phyloP scores from a whole-genome alignment of 805 yeast genomes.

The Huiozyma sinensis region DNA sequence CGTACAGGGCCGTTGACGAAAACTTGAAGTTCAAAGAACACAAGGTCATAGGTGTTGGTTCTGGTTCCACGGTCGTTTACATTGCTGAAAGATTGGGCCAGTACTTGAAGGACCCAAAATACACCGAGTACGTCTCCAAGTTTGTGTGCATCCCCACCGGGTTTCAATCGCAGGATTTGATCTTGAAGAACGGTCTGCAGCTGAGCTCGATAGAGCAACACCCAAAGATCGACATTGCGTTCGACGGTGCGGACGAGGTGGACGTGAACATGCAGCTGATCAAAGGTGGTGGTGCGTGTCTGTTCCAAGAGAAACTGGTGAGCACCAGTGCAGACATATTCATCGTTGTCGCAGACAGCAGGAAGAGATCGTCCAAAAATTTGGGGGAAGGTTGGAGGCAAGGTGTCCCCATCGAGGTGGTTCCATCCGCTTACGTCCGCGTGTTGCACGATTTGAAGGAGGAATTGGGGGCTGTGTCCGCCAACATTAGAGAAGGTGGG shows the following conservation, averaged over 20 bases:
- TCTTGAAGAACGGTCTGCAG: conserved; percentile 66
- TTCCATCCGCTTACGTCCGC: conserved; percentile 76
- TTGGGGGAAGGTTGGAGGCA: conserved; percentile 78
- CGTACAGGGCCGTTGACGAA: conserved; percentile 86
- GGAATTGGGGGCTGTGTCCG: conserved; percentile 42
- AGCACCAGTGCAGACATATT: conserved; percentile 70
- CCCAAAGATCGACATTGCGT: conserved; percentile 79
- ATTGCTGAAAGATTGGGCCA: conserved; percentile 86
- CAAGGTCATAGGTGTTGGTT: conserved; percentile 82
- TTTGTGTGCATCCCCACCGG: conserved; percentile 92
- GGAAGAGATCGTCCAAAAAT: conserved; percentile 58
- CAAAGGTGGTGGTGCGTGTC: conserved; percentile 98
- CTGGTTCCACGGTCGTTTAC: conserved; percentile 95
- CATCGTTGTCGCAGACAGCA: conserved; percentile 82
- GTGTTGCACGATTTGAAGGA: conserved; percentile 51
- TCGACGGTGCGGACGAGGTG: conserved; percentile 98
- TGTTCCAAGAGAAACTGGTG: conserved; percentile 91
- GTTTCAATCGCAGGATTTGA: conserved; percentile 83
- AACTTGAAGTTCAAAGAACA: conserved; percentile 41
- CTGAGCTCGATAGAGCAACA: conserved; percentile 78
- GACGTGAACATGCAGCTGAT: conserved; percentile 73
- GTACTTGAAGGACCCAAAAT: conserved; percentile 33
- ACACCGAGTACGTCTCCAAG: conserved; percentile 19
- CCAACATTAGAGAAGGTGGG: conserved; percentile 71
- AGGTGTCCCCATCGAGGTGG: conserved; percentile 93